Evolutionary conservation across 2,329 filamentous ascomycete species (phyloP).

Genomic region (Colletotrichum australisinense): DNA sequence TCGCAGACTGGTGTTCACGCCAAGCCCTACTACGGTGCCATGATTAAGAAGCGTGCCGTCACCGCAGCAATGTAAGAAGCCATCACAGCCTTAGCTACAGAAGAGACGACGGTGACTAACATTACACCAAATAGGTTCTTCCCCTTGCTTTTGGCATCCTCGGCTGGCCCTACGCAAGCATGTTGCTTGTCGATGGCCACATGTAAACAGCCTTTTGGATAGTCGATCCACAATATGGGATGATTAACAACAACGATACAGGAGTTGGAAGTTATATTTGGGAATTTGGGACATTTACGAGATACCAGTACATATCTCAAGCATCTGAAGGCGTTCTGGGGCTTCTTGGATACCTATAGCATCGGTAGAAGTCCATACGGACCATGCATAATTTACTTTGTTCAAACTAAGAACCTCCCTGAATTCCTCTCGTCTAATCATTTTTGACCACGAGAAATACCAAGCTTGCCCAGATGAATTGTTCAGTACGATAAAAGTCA

Average conservation of each 20-base stretch:
- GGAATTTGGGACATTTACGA: constrained; percentile 15
- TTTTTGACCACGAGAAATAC: background rate
- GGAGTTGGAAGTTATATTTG: constrained; percentile 14
- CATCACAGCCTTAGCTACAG: background rate
- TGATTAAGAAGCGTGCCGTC: constrained; percentile 44
- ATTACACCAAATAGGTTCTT: constrained; percentile 6
- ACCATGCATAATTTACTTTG: constrained; percentile 28
- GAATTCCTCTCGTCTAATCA: background rate
- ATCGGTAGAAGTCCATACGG: constrained; percentile 22
- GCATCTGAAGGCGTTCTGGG: constrained; percentile 22
- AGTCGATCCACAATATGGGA: background rate
- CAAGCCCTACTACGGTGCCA: constrained; percentile 51
- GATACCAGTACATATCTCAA: constrained; percentile 34
- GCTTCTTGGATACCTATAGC: constrained; percentile 13
- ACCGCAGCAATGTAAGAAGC: constrained; percentile 48
- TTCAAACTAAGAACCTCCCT: background rate
- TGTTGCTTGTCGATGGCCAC: constrained; percentile 20
- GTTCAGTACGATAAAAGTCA: background rate
- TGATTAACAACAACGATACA: background rate
- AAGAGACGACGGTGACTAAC: constrained; percentile 1
- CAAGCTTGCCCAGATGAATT: background rate
- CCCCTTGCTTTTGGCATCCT: constrained; percentile 18
- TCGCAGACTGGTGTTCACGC: constrained; percentile 41
- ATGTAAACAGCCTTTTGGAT: constrained; percentile 4
- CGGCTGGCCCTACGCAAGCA: constrained; percentile 34